These are phyloP conservation scores for Calcarisporium arbuscula DNA, from an alignment of 2,329 filamentous ascomycete genomes.

Conservation along the genomic window DNA sequence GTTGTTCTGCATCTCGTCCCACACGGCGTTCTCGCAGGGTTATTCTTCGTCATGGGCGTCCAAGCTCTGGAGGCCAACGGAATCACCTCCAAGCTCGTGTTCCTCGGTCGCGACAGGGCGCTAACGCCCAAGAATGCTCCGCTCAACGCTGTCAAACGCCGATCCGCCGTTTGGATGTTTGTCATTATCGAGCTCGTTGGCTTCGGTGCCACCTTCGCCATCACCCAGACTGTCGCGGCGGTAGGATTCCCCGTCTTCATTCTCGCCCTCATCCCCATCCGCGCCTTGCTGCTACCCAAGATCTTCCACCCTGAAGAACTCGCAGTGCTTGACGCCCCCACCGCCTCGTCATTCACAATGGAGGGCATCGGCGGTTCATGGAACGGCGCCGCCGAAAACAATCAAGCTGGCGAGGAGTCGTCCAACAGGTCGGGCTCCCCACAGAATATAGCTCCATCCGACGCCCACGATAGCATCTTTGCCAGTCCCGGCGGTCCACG, in stretches of 20 bases:
- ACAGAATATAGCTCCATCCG: neutral
- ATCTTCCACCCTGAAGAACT: slow-evolving; percentile 58
- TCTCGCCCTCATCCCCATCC: slow-evolving; percentile 59
- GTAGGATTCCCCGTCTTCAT: slow-evolving; percentile 77
- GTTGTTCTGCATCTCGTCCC: slow-evolving; percentile 71
- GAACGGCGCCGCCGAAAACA: slow-evolving; percentile 28
- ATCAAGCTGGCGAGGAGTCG: slow-evolving; percentile 8
- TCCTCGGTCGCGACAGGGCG: slow-evolving; percentile 56
- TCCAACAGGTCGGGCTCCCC: slow-evolving; percentile 9
- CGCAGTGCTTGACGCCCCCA: slow-evolving; percentile 60
- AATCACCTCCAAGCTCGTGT: slow-evolving; percentile 68
- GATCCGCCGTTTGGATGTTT: slow-evolving; percentile 63
- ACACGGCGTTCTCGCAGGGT: slow-evolving; percentile 69
- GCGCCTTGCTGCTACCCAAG: slow-evolving; percentile 56
- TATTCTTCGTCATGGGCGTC: slow-evolving; percentile 82
- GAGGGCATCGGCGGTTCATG: slow-evolving; percentile 64
- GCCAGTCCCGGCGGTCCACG: slow-evolving; percentile 19
- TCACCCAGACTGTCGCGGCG: slow-evolving; percentile 76
- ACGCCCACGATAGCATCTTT: slow-evolving; percentile 17
- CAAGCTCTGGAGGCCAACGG: slow-evolving; percentile 72
- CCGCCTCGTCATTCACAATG: slow-evolving; percentile 70
- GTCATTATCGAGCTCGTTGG: slow-evolving; percentile 61
- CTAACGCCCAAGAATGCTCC: slow-evolving; percentile 57
- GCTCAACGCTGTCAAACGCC: slow-evolving; percentile 54
- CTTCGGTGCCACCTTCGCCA: slow-evolving; percentile 74